Evolutionary conservation across 2,329 filamentous ascomycete genomes (phyloP).

Genomic region (Polytolypa hystricis): DNA sequence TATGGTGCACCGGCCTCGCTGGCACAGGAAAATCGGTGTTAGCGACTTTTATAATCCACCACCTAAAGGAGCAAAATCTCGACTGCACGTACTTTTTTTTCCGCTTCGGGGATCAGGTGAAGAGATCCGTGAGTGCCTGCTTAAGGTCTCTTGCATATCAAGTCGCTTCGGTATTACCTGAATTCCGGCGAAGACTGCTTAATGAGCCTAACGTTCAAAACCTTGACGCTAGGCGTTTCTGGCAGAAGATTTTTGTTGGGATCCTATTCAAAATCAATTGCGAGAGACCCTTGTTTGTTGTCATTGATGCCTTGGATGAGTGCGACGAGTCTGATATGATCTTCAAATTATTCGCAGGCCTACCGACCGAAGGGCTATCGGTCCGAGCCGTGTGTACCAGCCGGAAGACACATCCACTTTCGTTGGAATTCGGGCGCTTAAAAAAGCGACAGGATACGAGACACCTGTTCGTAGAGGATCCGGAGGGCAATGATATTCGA

Average conservation of each 20-base stretch:
- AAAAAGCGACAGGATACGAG: conserved; percentile 1
- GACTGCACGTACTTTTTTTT: conserved; percentile 22
- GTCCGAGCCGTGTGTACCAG: conserved; percentile 23
- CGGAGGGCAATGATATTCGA: conserved; percentile 8
- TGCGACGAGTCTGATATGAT: conserved; percentile 19
- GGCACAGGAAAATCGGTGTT: conserved; percentile 25
- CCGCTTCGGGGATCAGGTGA: conserved; percentile 17
- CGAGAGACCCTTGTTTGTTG: conserved; percentile 23
- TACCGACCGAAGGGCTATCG: conserved; percentile 11
- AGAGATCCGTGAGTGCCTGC: conserved; percentile 13
- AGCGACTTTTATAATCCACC: conserved; percentile 18
- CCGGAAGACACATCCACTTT: conserved; percentile 11
- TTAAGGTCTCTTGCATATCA: conserved; percentile 20
- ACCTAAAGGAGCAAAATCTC: conserved; percentile 10
- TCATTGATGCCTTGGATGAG: conserved; percentile 33
- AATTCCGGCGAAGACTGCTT: conserved; percentile 16
- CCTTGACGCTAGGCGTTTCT: conserved; percentile 18
- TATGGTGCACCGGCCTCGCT: conserved; percentile 20
- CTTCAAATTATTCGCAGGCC: conserved; percentile 18
- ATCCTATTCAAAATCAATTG: conserved; percentile 18
- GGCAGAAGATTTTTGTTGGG: conserved; percentile 23
- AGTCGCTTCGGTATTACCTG: conserved; percentile 13
- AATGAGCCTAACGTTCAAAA: conserved; percentile 17
- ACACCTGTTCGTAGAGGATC: neutral
- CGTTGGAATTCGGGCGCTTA: conserved; percentile 5